phyloP scores from a whole-genome alignment of 1,284 basidiomycete species.

The Pulveroboletus sp. region DNA sequence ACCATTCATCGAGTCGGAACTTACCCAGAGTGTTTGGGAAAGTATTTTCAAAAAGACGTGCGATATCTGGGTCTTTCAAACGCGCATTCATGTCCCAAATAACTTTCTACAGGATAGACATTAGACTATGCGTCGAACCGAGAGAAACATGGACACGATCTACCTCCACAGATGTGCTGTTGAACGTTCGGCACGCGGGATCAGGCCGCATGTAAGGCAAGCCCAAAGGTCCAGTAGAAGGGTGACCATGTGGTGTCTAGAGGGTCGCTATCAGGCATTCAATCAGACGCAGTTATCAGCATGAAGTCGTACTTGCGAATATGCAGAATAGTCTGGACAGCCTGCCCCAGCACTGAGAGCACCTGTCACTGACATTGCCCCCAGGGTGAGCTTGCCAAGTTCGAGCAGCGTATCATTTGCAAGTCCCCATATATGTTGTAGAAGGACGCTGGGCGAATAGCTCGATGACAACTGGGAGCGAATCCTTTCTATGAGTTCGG shows the following conservation, averaged over 20 bases:
- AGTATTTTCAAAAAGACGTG: constrained; percentile 74
- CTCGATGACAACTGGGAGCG: constrained; percentile 2
- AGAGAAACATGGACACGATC: constrained; percentile 4
- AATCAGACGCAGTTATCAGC: neutral
- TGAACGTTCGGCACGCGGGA: constrained; percentile 70
- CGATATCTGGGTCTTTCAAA: constrained; percentile 72
- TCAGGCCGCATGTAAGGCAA: constrained; percentile 72
- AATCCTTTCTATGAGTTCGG: constrained; percentile 7
- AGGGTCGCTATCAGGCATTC: neutral
- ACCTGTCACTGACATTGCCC: constrained; percentile 24
- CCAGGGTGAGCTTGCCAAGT: constrained; percentile 13
- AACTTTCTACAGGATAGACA: constrained; percentile 49
- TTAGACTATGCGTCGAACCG: neutral
- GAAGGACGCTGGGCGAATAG: neutral
- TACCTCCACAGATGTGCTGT: constrained; percentile 71
- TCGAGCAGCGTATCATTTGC: neutral
- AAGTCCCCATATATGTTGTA: constrained; percentile 9
- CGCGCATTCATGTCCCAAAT: constrained; percentile 67
- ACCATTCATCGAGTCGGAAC: constrained; percentile 7
- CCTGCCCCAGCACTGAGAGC: constrained; percentile 39
- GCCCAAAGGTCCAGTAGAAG: constrained; percentile 58
- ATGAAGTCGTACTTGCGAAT: constrained; percentile 51
- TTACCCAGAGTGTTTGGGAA: constrained; percentile 76
- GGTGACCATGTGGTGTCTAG: constrained; percentile 57
- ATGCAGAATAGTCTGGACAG: constrained; percentile 65